Conservation (phyloP, 2,329 filamentous ascomycete genomes). For the Colletotrichum shisoi region DNA sequence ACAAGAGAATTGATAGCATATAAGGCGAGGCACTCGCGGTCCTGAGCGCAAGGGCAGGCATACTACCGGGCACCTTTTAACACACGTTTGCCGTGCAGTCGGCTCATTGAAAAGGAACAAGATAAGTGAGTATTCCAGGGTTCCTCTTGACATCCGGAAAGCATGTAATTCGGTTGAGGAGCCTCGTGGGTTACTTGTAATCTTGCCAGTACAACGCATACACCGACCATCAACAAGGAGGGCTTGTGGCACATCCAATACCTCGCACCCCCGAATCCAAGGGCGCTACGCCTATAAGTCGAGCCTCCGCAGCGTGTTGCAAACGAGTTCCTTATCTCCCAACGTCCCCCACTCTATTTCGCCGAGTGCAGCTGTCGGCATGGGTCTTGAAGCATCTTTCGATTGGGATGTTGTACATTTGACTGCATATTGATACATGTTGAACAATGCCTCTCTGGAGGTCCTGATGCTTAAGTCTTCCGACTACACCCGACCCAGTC, state of each 20-base stretch:
- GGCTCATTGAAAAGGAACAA: too few relatives aligned
- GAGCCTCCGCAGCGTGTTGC: too few relatives aligned
- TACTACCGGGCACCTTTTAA: background rate
- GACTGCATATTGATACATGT: slow-evolving; percentile 36
- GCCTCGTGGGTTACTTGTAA: background rate
- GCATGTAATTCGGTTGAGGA: background rate
- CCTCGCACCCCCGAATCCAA: background rate
- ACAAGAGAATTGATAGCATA: too few relatives aligned
- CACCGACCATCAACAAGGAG: background rate
- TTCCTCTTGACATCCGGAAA: background rate
- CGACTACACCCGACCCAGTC: background rate
- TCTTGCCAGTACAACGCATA: background rate
- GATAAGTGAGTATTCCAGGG: too few relatives aligned
- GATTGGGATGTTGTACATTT: slow-evolving; percentile 28
- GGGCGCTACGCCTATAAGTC: background rate
- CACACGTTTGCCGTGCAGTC: background rate
- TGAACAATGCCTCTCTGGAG: slow-evolving; percentile 15
- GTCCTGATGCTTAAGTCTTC: slow-evolving; percentile 5
- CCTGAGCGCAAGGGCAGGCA: background rate
- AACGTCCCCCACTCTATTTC: background rate
- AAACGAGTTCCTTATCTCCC: background rate
- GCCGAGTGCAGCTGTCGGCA: background rate
- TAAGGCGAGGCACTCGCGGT: background rate
- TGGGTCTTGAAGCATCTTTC: background rate
- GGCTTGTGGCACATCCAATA: background rate